These are phyloP conservation scores for Suhomyces bribrorum DNA, from an alignment of 1,139 yeast genomes.

Conservation along the genomic window DNA sequence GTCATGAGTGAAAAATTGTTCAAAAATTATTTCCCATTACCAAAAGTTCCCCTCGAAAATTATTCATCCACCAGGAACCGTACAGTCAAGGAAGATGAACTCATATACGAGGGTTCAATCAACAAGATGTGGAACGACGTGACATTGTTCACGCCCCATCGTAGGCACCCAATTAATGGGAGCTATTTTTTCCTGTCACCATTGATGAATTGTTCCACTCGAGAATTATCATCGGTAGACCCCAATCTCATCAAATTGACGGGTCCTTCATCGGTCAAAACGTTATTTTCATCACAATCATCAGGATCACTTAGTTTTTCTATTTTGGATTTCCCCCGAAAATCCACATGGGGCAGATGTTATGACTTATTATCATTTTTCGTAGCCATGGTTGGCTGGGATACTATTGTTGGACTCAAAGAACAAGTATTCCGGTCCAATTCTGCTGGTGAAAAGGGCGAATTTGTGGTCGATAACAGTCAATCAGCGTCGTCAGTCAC, in stretches of 20 bases:
- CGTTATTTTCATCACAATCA: slow-evolving; percentile 35
- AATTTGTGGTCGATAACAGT: slow-evolving; percentile 24
- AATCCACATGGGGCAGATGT: slow-evolving; percentile 47
- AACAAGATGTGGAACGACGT: slow-evolving; percentile 35
- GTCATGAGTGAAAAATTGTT: slow-evolving; percentile 36
- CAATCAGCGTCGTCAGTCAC: slow-evolving; percentile 11
- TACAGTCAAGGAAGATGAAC: slow-evolving; percentile 1
- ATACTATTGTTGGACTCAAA: slow-evolving; percentile 29
- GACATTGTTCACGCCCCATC: slow-evolving; percentile 31
- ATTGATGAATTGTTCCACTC: slow-evolving; percentile 32
- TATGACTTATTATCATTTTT: slow-evolving; percentile 42
- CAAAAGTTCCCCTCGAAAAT: slow-evolving; percentile 16
- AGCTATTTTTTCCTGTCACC: slow-evolving; percentile 41
- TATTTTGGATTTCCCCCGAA: slow-evolving; percentile 35
- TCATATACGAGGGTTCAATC: slow-evolving; percentile 28
- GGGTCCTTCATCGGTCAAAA: slow-evolving; percentile 32
- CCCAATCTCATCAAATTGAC: slow-evolving; percentile 30
- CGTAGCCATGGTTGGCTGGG: slow-evolving; percentile 47
- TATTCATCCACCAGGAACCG: slow-evolving; percentile 6
- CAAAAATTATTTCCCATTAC: slow-evolving; percentile 35
- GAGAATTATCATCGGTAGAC: slow-evolving; percentile 42
- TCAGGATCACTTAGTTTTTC: slow-evolving; percentile 30
- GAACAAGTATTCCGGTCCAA: slow-evolving; percentile 20
- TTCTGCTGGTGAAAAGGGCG: slow-evolving; percentile 1
- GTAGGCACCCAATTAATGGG: slow-evolving; percentile 42